phyloP scores from a whole-genome alignment of 257 asterid genomes.

The Cinchona pubescens region DNA sequence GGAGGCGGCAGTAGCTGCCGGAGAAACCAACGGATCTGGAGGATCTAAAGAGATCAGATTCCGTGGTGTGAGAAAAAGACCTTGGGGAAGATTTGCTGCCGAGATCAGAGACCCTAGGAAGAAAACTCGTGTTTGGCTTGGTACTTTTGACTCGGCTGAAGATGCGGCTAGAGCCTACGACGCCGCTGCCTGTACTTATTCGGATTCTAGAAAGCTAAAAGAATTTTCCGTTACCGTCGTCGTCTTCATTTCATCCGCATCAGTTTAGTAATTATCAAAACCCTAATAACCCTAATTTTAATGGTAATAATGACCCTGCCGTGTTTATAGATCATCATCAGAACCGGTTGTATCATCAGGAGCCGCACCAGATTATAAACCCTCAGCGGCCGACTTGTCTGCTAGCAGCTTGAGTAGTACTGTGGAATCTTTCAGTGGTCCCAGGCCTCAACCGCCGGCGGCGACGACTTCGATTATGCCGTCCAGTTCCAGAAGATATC shows the following conservation, averaged over 20 bases:
- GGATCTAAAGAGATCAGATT: constrained; percentile 56
- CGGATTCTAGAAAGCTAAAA: constrained; percentile 66
- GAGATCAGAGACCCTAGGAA: constrained; percentile 80
- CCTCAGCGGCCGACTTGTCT: constrained; percentile 58
- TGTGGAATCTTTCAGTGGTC: constrained; percentile 73
- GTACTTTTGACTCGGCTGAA: constrained; percentile 76
- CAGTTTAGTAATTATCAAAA: constrained; percentile 22
- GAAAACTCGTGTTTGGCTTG: constrained; percentile 73
- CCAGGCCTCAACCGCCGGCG: constrained; percentile 37
- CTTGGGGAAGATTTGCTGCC: constrained; percentile 74
- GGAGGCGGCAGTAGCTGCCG: constrained; percentile 26
- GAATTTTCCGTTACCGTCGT: constrained; percentile 42
- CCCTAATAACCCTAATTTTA: constrained; percentile 16
- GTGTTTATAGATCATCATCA: constrained; percentile 26
- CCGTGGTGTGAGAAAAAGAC: constrained; percentile 72
- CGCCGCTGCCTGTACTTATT: constrained; percentile 61
- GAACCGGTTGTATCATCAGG: constrained; percentile 41
- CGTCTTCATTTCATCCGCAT: constrained; percentile 16
- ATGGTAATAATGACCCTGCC: constrained; percentile 15
- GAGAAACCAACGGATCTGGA: constrained; percentile 50
- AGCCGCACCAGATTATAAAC: constrained; percentile 35
- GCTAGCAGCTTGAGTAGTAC: constrained; percentile 76
- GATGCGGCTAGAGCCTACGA: constrained; percentile 77
- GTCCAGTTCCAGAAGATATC: constrained; percentile 47
- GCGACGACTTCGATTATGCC: constrained; percentile 22